Evolutionary conservation across 1,284 basidiomycete species (phyloP).

Genomic region (Leucoagaricus sp.): DNA sequence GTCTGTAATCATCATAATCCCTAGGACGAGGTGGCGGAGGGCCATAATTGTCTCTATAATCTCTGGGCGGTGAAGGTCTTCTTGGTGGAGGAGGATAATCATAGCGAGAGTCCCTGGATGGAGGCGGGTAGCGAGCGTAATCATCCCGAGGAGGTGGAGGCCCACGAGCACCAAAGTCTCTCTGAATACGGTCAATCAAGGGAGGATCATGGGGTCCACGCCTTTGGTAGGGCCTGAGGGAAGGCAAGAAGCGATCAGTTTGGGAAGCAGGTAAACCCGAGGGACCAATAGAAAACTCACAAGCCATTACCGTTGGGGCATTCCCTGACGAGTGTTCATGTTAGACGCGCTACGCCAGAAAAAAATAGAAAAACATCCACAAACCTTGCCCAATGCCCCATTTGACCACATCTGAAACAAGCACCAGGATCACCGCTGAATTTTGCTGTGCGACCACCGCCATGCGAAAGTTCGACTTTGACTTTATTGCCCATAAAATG

Average conservation of each 20-base stretch:
- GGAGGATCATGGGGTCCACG: conserved; percentile 44
- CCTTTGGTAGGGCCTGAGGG: conserved; percentile 23
- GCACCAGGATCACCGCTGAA: conserved; percentile 77
- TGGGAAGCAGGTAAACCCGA: conserved; percentile 19
- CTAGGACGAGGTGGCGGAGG: conserved; percentile 48
- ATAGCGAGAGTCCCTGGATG: conserved; percentile 51
- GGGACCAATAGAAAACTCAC: conserved; percentile 28
- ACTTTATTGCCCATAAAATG: conserved; percentile 89
- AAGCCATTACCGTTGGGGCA: conserved; percentile 61
- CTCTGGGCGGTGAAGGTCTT: conserved; percentile 61
- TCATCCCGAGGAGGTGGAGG: conserved; percentile 54
- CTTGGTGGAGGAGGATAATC: conserved; percentile 62
- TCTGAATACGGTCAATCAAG: conserved; percentile 57
- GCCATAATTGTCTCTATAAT: conserved; percentile 64
- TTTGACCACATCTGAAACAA: conserved; percentile 81
- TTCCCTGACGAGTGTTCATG: conserved; percentile 50
- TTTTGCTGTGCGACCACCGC: conserved; percentile 78
- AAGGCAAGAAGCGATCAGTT: not conserved
- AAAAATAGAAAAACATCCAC: conserved; percentile 24
- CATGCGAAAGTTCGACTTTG: conserved; percentile 79
- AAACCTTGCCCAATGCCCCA: conserved; percentile 85
- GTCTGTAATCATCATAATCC: conserved; percentile 69
- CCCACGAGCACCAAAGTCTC: conserved; percentile 45
- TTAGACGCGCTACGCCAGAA: conserved; percentile 2
- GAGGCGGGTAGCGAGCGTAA: conserved; percentile 42